phyloP scores from a whole-genome alignment of 2,329 filamentous ascomycete species.

The Penicillium sp. region DNA sequence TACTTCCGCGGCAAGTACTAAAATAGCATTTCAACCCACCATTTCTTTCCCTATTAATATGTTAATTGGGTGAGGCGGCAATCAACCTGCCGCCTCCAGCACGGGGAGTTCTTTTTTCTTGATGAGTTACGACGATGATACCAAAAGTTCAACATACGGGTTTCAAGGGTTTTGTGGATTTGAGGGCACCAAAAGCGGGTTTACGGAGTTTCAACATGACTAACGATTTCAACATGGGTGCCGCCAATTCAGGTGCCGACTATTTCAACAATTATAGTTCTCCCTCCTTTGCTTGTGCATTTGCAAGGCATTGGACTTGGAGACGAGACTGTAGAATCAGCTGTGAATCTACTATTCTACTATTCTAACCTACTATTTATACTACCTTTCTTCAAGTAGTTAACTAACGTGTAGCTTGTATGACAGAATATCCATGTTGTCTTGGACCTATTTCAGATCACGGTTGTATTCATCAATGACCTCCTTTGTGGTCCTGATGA shows the following conservation, averaged over 20 bases:
- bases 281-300: constrained; percentile 19
- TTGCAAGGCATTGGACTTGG: constrained; percentile 25
- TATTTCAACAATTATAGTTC: constrained; percentile 37
- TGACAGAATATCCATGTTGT: background rate
- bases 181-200: constrained; percentile 34
- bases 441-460: background rate
- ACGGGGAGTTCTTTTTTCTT: constrained; percentile 26
- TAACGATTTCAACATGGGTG: constrained; percentile 50
- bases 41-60: constrained; percentile 16
- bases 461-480: background rate
- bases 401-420: background rate
- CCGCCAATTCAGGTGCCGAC: constrained; percentile 19
- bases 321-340: constrained; percentile 21
- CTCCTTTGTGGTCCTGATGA: background rate
- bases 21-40: constrained; percentile 7
- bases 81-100: constrained; percentile 37
- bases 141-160: constrained; percentile 43
- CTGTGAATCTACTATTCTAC: constrained; percentile 13
- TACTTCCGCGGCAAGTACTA: constrained; percentile 84
- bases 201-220: constrained; percentile 37
- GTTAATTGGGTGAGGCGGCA: constrained; percentile 30
- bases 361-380: background rate
- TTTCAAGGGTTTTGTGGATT: constrained; percentile 34
- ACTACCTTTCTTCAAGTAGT: background rate
- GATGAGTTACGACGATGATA: constrained; percentile 42